phyloP scores from a whole-genome alignment of 768 basidiomycete genomes.

The Termitomyces heimii region DNA sequence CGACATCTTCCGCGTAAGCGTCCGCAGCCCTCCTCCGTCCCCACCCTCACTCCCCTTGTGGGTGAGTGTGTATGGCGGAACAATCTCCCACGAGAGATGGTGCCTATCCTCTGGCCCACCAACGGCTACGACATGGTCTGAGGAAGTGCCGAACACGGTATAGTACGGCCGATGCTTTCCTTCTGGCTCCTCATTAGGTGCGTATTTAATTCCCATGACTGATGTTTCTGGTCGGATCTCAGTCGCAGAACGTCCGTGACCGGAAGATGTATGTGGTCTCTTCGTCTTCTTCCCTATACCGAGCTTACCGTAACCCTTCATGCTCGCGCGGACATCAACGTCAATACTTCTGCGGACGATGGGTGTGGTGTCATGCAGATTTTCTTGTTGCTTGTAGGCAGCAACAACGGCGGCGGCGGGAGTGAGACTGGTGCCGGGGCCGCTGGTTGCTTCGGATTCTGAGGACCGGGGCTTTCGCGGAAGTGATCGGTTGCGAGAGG shows the following conservation, averaged over 20 bases:
- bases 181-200: not conserved
- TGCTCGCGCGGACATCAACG: not conserved
- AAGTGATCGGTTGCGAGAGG: not conserved
- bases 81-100: constrained; percentile 18
- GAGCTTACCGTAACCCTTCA: no score
- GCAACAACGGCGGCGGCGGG: constrained; percentile 40
- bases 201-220: no score
- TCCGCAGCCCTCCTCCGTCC: constrained; percentile 14
- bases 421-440: constrained; percentile 25
- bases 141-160: constrained; percentile 45
- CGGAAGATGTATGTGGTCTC: constrained; percentile 9
- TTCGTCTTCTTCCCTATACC: constrained; percentile 13
- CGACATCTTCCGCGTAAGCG: constrained; percentile 29
- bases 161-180: constrained; percentile 39
- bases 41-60: not conserved
- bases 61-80: constrained; percentile 3
- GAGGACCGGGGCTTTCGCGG: not conserved
- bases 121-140: constrained; percentile 38
- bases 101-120: constrained; percentile 33
- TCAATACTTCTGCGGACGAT: not conserved
- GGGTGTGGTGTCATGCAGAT: constrained; percentile 6
- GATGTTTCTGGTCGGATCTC: not conserved
- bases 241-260: not conserved
- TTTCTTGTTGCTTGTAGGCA: constrained; percentile 42
- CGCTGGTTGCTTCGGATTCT: not conserved